Evolutionary conservation across 345 rosid species (phyloP), one percentile per base, ranked within the genome.

Genomic region (Rhizophora apiculata): DNA sequence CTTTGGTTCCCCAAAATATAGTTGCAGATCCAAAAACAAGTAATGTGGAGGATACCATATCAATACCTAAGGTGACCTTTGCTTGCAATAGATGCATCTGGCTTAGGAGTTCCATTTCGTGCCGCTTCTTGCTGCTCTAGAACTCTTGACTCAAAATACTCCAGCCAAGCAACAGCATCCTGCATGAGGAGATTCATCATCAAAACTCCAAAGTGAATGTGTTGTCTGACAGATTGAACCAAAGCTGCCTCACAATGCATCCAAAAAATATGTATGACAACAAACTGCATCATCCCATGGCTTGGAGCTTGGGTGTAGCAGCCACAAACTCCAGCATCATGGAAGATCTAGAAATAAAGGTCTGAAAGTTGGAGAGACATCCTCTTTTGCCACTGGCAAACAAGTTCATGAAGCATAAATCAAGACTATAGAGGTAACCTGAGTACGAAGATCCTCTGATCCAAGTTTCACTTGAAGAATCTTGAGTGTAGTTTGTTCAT

Each of bases 131-230:
- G 97, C 81, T 94, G 98, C 82, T 93, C 98, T 67, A 86, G 74
- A 73, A 94, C 91, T 83, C 88, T 93, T 39, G 97, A 91, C 82
- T 93, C 97, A 49, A 93, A 91, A 74, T 93, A 91, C 78, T 93
- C 98, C 55, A 93, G 98, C 97, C 97, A 93, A 15, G 97, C 98
- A 82, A 93, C 96, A 59, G 98, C 94, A 81, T 93, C 97, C 98
- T 93, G 80, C 71, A 69, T 69, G 67, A 64, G 15, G 26, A 67
- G 70, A 58, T 26, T 37, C 70, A 65, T 65, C 58, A 69, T 53
- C 71, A 49, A 52, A 68, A 68, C 60, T 60, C 36, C 51, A 32
- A 62, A 46, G 6, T 48, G 34, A 24, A 34, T 53, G 52, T 37
- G n/a, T 7, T 48, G 22, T 30, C 11, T 63, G 39, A 51, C 55